phyloP scores from a whole-genome alignment of 345 rosid species.

The Dimocarpus longan region DNA sequence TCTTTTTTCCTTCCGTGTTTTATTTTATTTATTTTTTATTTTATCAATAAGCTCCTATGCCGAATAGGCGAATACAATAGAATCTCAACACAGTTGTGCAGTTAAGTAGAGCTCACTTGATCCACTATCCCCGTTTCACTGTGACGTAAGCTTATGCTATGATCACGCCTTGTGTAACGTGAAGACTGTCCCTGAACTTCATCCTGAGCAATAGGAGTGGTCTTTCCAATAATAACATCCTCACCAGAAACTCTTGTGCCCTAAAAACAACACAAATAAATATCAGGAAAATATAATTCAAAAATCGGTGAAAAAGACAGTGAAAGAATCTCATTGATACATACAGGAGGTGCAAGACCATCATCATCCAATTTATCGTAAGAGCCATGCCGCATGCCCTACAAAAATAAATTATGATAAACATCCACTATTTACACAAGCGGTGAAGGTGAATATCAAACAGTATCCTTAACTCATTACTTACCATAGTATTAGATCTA shows the following conservation, averaged over 20 bases:
- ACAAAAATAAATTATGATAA: slow-evolving; percentile 26
- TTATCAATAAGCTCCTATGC: background rate
- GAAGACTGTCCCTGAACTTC: slow-evolving; percentile 87
- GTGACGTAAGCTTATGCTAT: slow-evolving; percentile 94
- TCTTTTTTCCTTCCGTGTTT: no score
- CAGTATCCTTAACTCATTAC: slow-evolving; percentile 17
- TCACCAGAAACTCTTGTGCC: slow-evolving; percentile 98
- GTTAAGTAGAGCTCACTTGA: slow-evolving; percentile 56
- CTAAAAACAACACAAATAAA: slow-evolving; percentile 33
- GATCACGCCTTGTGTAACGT: slow-evolving; percentile 88
- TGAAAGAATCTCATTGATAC: slow-evolving; percentile 18
- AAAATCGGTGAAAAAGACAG: background rate
- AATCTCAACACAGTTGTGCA: background rate
- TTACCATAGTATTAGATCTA: slow-evolving; percentile 86
- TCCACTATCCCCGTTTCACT: slow-evolving; percentile 98
- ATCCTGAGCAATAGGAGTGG: slow-evolving; percentile 88
- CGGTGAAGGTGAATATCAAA: slow-evolving; percentile 1
- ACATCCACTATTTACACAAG: slow-evolving; percentile 18
- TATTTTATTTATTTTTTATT: no score
- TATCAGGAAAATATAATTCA: background rate
- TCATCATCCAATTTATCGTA: slow-evolving; percentile 96
- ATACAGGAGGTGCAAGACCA: slow-evolving; percentile 99
- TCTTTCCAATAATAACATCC: slow-evolving; percentile 96
- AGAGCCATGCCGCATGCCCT: slow-evolving; percentile 99
- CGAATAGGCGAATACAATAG: background rate